Evolutionary conservation across 768 basidiomycete genomes (phyloP), one percentile per base, ranked within the genome.

Genomic region (Lactifluus volemus): DNA sequence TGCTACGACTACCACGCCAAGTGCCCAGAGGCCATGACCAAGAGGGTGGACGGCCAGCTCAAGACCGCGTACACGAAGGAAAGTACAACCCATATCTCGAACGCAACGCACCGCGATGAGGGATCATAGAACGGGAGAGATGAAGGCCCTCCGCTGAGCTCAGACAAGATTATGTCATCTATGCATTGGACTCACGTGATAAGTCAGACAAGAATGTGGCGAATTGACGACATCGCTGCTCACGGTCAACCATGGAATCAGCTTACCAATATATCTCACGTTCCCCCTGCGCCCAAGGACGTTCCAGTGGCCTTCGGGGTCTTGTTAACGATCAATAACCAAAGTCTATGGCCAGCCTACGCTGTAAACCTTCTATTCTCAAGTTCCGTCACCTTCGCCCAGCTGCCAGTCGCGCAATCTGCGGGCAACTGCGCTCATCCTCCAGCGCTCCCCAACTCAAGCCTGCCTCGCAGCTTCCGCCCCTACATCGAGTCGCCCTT

Each of bases 181-280:
- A 34, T 34, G n/a, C 9, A 1, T 5, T 34, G 4, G 4, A 25
- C 1, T 34, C 5, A 34, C 32, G 32, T 34, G 32, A 34, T 25
- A 25, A 2, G 25, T 25, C 32, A 6, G 32, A 6, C 32, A 34
- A 34, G 9, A 12, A 38, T 38, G 9, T 11, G 9, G 38, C 11
- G 9, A 38, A 53, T 61, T 57, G 60, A 25, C 60, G 60, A 57
- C 60, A 61, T 61, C 29, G 25, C 29, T 47, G n/a, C 49, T 52
- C 60, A 57, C 60, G 55, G 44, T 57, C 19, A 38, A 3, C 38
- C 12, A 10, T 42, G 8, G 15, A 17, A 17, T 39, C 58, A 12
- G n/a, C 50, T 49, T 39, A 49, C n/a, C 47, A n/a, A 49, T 5
- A 19, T 5, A 34, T 30, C 42, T 38, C 7, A 17, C 48, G 1